A percentile compares a stretch with the other conserved stretches of the same genome.
These are phyloP conservation scores for Telopea speciosissima DNA, from an alignment of 177 flowering plant species.

Conservation along the genomic window DNA sequence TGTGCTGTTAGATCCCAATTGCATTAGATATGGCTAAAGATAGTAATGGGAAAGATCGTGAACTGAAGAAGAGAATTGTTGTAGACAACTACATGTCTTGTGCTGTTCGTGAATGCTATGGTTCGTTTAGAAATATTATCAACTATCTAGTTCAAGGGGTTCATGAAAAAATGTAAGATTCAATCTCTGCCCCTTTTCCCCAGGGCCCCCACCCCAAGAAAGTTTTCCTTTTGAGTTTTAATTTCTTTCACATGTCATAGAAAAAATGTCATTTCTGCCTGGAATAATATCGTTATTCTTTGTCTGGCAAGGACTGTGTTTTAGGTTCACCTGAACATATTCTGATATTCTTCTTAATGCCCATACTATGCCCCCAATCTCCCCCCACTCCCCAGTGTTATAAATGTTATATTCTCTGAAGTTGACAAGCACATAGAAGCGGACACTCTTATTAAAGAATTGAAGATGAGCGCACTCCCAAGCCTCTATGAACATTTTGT, in stretches of 20 bases:
- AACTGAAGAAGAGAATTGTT: constrained; percentile 71
- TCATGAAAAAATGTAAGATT: constrained; percentile 62
- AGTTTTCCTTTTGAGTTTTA: not conserved
- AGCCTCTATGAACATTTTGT: constrained; percentile 70
- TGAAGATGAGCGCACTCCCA: constrained; percentile 81
- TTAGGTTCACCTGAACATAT: not conserved
- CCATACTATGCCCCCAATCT: not conserved
- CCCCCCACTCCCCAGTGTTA: constrained; percentile 46
- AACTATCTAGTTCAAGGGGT: constrained; percentile 48
- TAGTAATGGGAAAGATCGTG: constrained; percentile 83
- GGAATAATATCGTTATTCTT: not conserved
- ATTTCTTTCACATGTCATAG: too few species aligned
- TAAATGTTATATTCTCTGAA: constrained; percentile 51
- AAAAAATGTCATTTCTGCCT: not conserved
- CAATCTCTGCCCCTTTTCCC: not conserved
- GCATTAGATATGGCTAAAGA: constrained; percentile 99
- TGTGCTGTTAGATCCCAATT: constrained; percentile 67
- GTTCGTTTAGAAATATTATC: constrained; percentile 70
- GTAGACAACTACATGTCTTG: constrained; percentile 68
- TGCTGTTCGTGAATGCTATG: constrained; percentile 91
- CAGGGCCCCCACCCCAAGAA: not conserved
- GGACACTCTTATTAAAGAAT: constrained; percentile 44
- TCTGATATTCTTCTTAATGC: not conserved
- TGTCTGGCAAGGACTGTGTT: not conserved
- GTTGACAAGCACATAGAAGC: constrained; percentile 61